Base-by-base conservation (phyloP, 2,329 filamentous ascomycete species). In the Alternaria alternata region DNA sequence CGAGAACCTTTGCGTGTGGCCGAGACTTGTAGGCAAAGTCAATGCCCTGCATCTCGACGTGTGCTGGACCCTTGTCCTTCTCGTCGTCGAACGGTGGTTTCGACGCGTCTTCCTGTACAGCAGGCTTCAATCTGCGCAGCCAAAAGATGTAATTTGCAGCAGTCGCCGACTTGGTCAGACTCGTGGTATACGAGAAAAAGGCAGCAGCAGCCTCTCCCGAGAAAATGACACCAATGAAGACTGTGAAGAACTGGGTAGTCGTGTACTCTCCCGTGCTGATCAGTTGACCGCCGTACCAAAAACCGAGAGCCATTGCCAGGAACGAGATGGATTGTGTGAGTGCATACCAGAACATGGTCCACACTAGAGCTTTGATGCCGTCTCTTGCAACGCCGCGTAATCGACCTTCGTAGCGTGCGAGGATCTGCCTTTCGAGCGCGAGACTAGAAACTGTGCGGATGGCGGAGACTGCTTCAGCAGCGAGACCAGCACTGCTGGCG, bases 161-260 rank as follows among this genome's bases (percentile, higher is more conserved):
- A 59, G 93, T 91, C n/a, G 97, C 84, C 0, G 95, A 94, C 81
- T 98, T 98, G 67, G 93, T 92, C 91, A 98, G 96, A 70, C 97
- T 94, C 0, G 94, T 94, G 0, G 94, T 92, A 73, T 97, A 97
- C 0, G 90, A 92, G 81, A 98, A 98, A 70, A 98, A 90, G 0
- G 89, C 91, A 7, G 94, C 94, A 1, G 94, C 94, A 4, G 93
- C 95, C 78, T 73, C 64, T 47, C 67, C 67, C 8, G 64, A 67
- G 51, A 71, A 70, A 16, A 71, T 64, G 1, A 70, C 67, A 8
- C 64, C 86, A 62, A 90, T 88, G 80, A 97, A 97, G 72, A 92
- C 93, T 47, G 97, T 84, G 81, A 97, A 98, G 85, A 98, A 98
- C 68, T 94, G 90, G 78, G 94, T 94, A 71, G 93, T 85, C 2